phyloP scores from a whole-genome alignment of 2,329 filamentous ascomycete species.

The Alternaria viburni region DNA sequence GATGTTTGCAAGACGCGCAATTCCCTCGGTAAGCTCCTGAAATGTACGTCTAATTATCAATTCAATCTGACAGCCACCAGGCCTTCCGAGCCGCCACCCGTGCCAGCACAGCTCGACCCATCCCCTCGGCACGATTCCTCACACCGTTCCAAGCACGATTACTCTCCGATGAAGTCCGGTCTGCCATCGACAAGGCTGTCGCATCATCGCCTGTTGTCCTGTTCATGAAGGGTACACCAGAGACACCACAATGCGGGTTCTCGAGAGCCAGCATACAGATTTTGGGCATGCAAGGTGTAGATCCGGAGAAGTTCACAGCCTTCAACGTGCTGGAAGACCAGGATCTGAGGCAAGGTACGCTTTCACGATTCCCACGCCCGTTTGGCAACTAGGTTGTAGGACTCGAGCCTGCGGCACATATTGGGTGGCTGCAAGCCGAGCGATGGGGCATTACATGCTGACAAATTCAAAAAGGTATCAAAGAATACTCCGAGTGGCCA shows the following conservation, averaged over 20 bases:
- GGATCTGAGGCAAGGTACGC: slow-evolving; percentile 77
- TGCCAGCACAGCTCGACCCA: slow-evolving; percentile 32
- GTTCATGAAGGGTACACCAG: slow-evolving; percentile 99
- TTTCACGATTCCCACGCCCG: not conserved
- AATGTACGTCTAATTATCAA: not conserved
- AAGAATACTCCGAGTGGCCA: slow-evolving; percentile 99
- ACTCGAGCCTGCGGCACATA: not conserved
- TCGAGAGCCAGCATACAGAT: slow-evolving; percentile 95
- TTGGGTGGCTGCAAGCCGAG: not conserved
- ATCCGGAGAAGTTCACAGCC: slow-evolving; percentile 94
- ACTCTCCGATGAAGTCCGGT: slow-evolving; percentile 78
- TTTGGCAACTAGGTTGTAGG: not conserved
- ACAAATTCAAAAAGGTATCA: slow-evolving; percentile 72
- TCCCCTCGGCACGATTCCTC: slow-evolving; percentile 52
- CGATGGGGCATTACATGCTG: slow-evolving; percentile 8
- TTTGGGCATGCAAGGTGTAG: slow-evolving; percentile 89
- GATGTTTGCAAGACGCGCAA: slow-evolving; percentile 49
- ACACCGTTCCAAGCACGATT: slow-evolving; percentile 64
- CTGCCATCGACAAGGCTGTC: slow-evolving; percentile 90
- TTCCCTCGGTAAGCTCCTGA: slow-evolving; percentile 38
- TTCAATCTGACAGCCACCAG: slow-evolving; percentile 26
- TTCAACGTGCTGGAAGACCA: slow-evolving; percentile 96
- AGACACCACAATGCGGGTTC: slow-evolving; percentile 95
- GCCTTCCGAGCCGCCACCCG: slow-evolving; percentile 47
- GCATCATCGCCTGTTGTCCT: slow-evolving; percentile 88